A percentile compares a stretch with the other conserved stretches of the same genome.
phyloP scores from a whole-genome alignment of 192 early-diverging fungal genomes.

The Lobosporangium transversale region DNA sequence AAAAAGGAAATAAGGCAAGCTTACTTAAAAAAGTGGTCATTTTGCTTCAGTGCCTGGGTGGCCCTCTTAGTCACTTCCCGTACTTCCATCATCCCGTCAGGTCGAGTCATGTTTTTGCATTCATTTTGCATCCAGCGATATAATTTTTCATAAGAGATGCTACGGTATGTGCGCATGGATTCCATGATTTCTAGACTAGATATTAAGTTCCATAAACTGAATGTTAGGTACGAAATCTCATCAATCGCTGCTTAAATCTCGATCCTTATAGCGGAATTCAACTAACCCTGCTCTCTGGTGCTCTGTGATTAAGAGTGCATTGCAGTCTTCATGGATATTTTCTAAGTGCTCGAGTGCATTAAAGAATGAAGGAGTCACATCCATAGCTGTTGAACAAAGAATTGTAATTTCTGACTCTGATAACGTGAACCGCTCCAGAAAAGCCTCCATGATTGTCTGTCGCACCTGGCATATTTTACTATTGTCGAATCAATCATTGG shows the following conservation, averaged over 20 bases:
- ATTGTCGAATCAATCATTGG: not conserved
- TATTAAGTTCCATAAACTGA: not conserved
- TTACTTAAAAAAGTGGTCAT: constrained; percentile 81
- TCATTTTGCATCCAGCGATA: constrained; percentile 80
- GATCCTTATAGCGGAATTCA: not conserved
- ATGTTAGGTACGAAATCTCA: too few species aligned
- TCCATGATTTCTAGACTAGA: constrained; percentile 78
- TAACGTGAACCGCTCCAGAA: constrained; percentile 76
- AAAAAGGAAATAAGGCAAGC: constrained; percentile 14
- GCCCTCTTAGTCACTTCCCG: constrained; percentile 69
- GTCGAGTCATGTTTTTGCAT: constrained; percentile 67
- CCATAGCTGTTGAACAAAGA: constrained; percentile 61
- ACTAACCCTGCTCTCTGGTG: constrained; percentile 81
- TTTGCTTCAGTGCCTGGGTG: constrained; percentile 70
- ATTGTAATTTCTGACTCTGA: constrained; percentile 71
- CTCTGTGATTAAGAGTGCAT: constrained; percentile 75
- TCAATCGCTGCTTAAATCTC: too few species aligned
- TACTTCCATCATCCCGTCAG: constrained; percentile 75
- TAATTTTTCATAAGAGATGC: constrained; percentile 78
- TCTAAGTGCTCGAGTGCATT: constrained; percentile 72
- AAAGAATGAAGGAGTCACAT: constrained; percentile 75
- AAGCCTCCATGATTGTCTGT: constrained; percentile 68
- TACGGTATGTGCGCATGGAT: constrained; percentile 71
- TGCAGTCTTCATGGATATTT: constrained; percentile 78
- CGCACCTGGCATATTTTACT: constrained; percentile 65